Evolutionary conservation across 140 eudicot genomes (phyloP).

Genomic region (Stevia rebaudiana): DNA sequence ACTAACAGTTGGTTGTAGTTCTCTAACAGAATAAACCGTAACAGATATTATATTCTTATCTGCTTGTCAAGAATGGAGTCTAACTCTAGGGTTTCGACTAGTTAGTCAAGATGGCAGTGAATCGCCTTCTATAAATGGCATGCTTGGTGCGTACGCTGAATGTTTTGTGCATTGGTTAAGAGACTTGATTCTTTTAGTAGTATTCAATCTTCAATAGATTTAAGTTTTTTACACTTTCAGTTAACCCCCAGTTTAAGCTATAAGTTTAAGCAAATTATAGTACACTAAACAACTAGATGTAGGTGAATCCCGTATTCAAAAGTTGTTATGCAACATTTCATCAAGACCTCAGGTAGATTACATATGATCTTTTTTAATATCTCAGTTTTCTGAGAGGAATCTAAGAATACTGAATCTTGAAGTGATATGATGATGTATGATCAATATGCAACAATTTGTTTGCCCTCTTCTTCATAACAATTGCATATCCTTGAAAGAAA

Average conservation of each 20-base stretch:
- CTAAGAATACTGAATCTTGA: not conserved
- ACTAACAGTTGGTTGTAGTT: too few species aligned
- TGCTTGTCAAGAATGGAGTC: not conserved
- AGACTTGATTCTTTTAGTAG: not conserved
- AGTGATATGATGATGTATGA: slow-evolving; percentile 3
- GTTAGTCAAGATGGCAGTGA: not conserved
- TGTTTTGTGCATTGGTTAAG: slow-evolving; percentile 2
- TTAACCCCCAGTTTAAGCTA: not conserved
- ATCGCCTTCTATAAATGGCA: slow-evolving; percentile 3
- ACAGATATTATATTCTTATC: not conserved
- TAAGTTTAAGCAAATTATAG: not conserved
- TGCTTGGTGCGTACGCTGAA: slow-evolving; percentile 1
- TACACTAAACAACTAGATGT: not conserved
- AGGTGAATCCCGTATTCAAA: not conserved
- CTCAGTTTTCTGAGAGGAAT: not conserved
- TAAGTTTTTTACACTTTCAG: not conserved
- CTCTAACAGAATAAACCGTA: too few species aligned
- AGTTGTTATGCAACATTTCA: not conserved
- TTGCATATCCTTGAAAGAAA: slow-evolving; percentile 4
- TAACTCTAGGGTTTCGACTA: slow-evolving; percentile 10
- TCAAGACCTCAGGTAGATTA: not conserved
- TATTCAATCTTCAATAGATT: not conserved
- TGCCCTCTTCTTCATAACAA: not conserved
- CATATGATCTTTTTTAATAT: not conserved
- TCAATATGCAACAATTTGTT: not conserved